Evolutionary conservation across 768 basidiomycete genomes (phyloP).

Genomic region (Russula foetens): DNA sequence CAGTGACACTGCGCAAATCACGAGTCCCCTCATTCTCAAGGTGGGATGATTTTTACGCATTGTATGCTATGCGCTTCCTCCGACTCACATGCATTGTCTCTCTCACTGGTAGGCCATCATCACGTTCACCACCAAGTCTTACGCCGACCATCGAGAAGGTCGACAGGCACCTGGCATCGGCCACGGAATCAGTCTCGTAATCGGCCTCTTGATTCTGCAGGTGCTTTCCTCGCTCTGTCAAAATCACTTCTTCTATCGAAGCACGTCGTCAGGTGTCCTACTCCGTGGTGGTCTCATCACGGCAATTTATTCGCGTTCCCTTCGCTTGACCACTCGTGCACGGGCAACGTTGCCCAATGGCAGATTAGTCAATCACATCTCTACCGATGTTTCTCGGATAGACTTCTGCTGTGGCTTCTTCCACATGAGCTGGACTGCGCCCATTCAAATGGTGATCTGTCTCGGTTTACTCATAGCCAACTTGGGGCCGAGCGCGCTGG

Average conservation of each 20-base stretch:
- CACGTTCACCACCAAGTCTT: conserved; percentile 59
- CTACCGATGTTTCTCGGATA: conserved; percentile 84
- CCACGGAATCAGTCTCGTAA: conserved; percentile 64
- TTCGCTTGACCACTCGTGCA: conserved; percentile 70
- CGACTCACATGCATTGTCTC: background rate
- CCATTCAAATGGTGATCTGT: conserved; percentile 72
- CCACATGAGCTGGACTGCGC: conserved; percentile 72
- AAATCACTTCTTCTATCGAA: conserved; percentile 81
- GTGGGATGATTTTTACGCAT: conserved; percentile 30
- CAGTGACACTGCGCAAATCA: conserved; percentile 66
- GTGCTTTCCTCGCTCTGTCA: conserved; percentile 55
- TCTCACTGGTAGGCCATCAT: conserved; percentile 47
- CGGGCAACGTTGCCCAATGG: conserved; percentile 79
- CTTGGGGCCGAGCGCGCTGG: conserved; percentile 52
- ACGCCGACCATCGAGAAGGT: conserved; percentile 27
- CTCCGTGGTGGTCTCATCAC: conserved; percentile 81
- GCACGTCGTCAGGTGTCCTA: conserved; percentile 67
- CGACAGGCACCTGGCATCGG: conserved; percentile 35
- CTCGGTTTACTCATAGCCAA: conserved; percentile 65
- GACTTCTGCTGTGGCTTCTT: conserved; percentile 81
- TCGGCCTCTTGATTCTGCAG: conserved; percentile 64
- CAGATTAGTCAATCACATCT: conserved; percentile 89
- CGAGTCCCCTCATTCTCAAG: conserved; percentile 72
- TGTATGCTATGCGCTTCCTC: background rate
- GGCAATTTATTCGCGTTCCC: conserved; percentile 71